These are phyloP conservation scores for Strigomonas oncopelti DNA, from an alignment of 208 protist species.

Conservation along the genomic window DNA sequence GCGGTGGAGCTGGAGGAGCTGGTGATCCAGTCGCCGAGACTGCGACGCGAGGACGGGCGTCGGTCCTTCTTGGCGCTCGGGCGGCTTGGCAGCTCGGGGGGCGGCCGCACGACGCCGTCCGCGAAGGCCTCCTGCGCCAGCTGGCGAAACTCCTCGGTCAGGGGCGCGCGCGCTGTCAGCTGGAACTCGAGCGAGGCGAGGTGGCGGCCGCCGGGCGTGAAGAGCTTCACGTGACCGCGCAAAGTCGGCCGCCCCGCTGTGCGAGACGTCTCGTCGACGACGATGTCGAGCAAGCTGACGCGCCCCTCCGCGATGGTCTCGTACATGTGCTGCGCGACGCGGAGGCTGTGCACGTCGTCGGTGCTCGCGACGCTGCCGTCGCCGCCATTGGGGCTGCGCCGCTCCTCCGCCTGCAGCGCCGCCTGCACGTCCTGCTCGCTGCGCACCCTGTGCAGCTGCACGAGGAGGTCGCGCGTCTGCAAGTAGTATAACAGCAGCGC, in stretches of 20 bases:
- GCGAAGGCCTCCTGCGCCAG: conserved; percentile 30
- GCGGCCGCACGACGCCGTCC: not conserved
- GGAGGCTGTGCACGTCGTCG: conserved; percentile 21
- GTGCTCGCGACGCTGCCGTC: not conserved
- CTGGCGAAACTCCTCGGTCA: conserved; percentile 53
- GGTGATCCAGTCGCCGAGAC: conserved; percentile 9
- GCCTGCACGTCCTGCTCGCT: conserved; percentile 54
- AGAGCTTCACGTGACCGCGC: conserved; percentile 68
- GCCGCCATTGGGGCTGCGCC: not conserved
- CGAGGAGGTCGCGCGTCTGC: conserved; percentile 69
- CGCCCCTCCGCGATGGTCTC: conserved; percentile 80
- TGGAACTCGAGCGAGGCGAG: conserved; percentile 83
- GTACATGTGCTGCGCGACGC: conserved; percentile 60
- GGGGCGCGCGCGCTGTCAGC: conserved; percentile 73
- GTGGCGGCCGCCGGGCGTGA: conserved; percentile 42
- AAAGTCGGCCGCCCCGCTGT: conserved; percentile 53
- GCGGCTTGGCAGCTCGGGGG: not conserved
- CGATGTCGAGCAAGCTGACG: conserved; percentile 57
- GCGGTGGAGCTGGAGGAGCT: conserved; percentile 8
- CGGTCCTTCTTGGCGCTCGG: not conserved
- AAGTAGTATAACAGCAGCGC: conserved; percentile 84
- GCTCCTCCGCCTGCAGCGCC: conserved; percentile 12
- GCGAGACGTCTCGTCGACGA: conserved; percentile 34
- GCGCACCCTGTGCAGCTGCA: conserved; percentile 86
- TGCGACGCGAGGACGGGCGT: not conserved